Evolutionary conservation across 2,329 filamentous ascomycete genomes (phyloP), one percentile per base, ranked within the genome.

Genomic region (Claviceps sp.): DNA sequence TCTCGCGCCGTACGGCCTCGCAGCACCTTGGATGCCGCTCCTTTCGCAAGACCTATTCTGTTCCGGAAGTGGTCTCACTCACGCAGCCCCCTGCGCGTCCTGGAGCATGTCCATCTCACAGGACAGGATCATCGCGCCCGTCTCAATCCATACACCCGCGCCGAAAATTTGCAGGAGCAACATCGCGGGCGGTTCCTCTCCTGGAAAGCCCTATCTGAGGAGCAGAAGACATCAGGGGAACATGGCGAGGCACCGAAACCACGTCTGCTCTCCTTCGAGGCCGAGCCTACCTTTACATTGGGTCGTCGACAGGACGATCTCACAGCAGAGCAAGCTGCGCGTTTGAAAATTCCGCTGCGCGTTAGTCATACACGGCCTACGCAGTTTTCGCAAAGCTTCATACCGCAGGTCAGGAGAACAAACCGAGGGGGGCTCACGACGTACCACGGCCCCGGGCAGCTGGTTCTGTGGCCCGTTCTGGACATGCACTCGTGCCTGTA

Each of bases 381-480:
- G 14, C 51, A 52, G 56, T 60, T 68, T 45, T 56, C 62, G 36
- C 50, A 40, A 53, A 64, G 36, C 48, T 71, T 68, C 58, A 56
- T 64, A 26, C 85, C 84, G 3, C 71, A 78, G n/a, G 80, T 93
- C 59, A 68, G 79, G 44, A 76, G 82, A 60, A 85, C 87, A 14
- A 77, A 82, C n/a, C 82, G 93, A 51, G 93, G 93, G 55, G 93
- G 93, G 0, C 82, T 95, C 57, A 90, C 88, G 0, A 97, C 93
- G 2, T 97, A 95, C 71, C 93, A 98, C 65, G 93, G 91, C 0
- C 93, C 91, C 0, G 91, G 91, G 0, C 93, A 98, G 66, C 70
- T 95, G 47, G 86, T 96, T 38, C 80, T 90, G n/a, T 98, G 95
- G 73, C 88, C 91, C 3, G 80, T 96, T 49, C 66, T 95, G n/a